phyloP scores from a whole-genome alignment of 805 yeast species.

The Saccharomycopsis sp. region DNA sequence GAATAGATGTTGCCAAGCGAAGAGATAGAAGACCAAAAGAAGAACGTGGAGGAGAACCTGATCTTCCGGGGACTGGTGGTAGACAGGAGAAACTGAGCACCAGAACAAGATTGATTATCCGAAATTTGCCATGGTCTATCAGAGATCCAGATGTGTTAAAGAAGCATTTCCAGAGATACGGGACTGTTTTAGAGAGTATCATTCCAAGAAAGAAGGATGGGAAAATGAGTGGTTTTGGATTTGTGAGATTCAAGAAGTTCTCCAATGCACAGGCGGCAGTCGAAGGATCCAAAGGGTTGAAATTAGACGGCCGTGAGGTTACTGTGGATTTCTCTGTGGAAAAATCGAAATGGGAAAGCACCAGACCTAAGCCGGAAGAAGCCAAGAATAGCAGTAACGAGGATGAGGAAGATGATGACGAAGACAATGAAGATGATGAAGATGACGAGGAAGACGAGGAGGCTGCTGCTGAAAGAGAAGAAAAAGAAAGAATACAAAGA shows the following conservation, averaged over 20 bases:
- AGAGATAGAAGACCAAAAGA: constrained; percentile 56
- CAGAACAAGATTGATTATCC: constrained; percentile 79
- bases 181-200: constrained; percentile 80
- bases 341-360: constrained; percentile 69
- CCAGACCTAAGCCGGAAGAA: constrained; percentile 21
- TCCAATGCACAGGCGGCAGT: constrained; percentile 76
- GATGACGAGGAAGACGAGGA: constrained; percentile 36
- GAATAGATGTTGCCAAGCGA: constrained; percentile 86
- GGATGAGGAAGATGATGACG: constrained; percentile 38
- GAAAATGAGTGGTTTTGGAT: constrained; percentile 90
- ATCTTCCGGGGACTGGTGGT: constrained; percentile 14
- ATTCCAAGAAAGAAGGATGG: constrained; percentile 88
- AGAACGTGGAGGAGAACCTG: constrained; percentile 5
- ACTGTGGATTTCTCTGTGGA: constrained; percentile 93
- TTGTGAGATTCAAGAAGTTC: constrained; percentile 80
- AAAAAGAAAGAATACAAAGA: constrained; percentile 31
- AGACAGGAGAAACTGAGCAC: constrained; percentile 34
- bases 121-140: constrained; percentile 96
- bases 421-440: constrained; percentile 34
- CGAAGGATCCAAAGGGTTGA: constrained; percentile 63
- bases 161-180: constrained; percentile 66
- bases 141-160: constrained; percentile 68
- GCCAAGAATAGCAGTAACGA: too few species aligned
- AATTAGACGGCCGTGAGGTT: constrained; percentile 84
- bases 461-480: constrained; percentile 32